A percentile compares a stretch with the other conserved stretches of the same genome.
Evolutionary conservation across 1,284 basidiomycete species (phyloP).

Genomic region (Amylostereum chailletii): DNA sequence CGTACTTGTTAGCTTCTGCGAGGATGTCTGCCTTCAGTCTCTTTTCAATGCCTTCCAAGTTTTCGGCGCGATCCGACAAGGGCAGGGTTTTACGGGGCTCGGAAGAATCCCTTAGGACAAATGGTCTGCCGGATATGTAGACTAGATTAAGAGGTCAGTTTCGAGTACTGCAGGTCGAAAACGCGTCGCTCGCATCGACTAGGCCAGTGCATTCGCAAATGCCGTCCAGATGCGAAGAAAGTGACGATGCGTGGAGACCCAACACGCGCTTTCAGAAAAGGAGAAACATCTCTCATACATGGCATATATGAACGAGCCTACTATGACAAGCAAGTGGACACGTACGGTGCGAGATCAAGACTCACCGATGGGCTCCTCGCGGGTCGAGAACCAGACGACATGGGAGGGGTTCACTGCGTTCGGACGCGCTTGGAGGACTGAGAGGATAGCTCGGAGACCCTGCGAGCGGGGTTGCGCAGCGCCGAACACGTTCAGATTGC

Average conservation of each 20-base stretch:
- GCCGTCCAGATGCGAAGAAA: too few species aligned
- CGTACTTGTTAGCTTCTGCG: constrained; percentile 73
- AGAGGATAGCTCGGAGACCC: constrained; percentile 87
- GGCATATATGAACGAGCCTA: too few species aligned
- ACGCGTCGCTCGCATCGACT: too few species aligned
- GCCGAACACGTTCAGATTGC: constrained; percentile 83
- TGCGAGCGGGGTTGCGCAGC: constrained; percentile 93
- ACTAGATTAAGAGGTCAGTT: constrained; percentile 31
- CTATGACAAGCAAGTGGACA: too few species aligned
- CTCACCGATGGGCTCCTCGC: constrained; percentile 74
- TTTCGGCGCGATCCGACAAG: constrained; percentile 88
- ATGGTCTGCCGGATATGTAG: constrained; percentile 91
- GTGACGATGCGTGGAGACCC: too few species aligned
- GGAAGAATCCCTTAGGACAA: constrained; percentile 90
- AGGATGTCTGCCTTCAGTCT: constrained; percentile 91
- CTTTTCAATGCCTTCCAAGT: constrained; percentile 91
- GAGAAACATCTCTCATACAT: too few species aligned
- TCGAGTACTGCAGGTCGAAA: too few species aligned
- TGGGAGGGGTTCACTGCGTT: constrained; percentile 51
- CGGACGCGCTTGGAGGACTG: constrained; percentile 76
- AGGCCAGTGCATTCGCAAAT: too few species aligned
- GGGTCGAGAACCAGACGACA: constrained; percentile 80
- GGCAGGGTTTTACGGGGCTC: constrained; percentile 77
- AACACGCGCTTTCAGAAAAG: too few species aligned
- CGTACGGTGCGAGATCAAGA: background rate